Percentiles rank a stretch among this genome's conserved stretches.
phyloP scores from a whole-genome alignment of 2,329 filamentous ascomycete genomes.

The Paracamarosporium sp. region DNA sequence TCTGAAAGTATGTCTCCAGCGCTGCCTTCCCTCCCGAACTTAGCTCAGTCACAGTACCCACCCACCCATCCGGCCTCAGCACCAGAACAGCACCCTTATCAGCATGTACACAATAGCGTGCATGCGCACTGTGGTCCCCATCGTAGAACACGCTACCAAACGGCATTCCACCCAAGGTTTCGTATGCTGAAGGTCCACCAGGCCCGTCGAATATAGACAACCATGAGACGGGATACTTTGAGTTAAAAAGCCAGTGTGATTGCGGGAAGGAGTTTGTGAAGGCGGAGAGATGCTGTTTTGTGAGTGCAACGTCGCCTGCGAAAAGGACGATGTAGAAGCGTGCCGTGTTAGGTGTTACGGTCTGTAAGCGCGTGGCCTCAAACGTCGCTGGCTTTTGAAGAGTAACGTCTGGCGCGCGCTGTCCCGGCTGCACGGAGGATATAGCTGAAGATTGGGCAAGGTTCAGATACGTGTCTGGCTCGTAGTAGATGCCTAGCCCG shows the following conservation, averaged over 20 bases:
- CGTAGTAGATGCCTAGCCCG: conserved; percentile 42
- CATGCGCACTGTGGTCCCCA: conserved; percentile 35
- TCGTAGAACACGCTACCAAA: conserved; percentile 49
- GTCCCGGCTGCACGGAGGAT: conserved; percentile 44
- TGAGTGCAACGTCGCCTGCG: conserved; percentile 38
- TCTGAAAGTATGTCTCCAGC: conserved; percentile 29
- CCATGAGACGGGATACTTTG: conserved; percentile 24
- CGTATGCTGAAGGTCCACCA: conserved; percentile 36
- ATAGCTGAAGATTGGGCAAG: conserved; percentile 12
- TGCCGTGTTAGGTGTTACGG: conserved; percentile 52
- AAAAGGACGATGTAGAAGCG: conserved; percentile 55
- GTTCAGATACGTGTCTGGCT: conserved; percentile 45
- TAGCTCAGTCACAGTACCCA: conserved; percentile 29
- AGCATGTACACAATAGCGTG: conserved; percentile 35
- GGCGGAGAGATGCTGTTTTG: conserved; percentile 13
- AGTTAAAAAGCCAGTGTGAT: conserved; percentile 19
- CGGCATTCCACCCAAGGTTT: conserved; percentile 35
- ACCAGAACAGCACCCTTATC: conserved; percentile 35
- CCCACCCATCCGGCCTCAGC: conserved; percentile 43
- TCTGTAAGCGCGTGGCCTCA: conserved; percentile 52
- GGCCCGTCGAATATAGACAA: conserved; percentile 33
- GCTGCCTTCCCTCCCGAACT: conserved; percentile 13
- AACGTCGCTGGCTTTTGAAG: conserved; percentile 56
- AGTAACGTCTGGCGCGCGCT: conserved; percentile 55
- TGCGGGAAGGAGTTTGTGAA: conserved; percentile 17